Percentiles rank a stretch among this genome's conserved stretches.
Conservation (phyloP, 1,284 basidiomycete genomes). For the Blastosporella zonata region DNA sequence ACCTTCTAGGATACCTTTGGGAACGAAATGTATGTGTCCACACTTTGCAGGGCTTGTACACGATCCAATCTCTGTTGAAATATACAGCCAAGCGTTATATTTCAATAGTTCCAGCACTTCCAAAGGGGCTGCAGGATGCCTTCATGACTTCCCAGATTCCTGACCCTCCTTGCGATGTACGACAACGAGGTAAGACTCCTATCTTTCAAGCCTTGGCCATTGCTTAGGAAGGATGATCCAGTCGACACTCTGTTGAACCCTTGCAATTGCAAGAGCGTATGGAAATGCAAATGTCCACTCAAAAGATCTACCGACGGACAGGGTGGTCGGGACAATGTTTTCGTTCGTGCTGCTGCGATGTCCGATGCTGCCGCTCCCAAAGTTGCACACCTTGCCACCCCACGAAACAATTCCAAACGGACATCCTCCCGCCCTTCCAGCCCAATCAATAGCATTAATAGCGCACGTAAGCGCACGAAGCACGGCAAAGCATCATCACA, state of each 20-base stretch:
- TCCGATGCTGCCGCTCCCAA: conserved; percentile 17
- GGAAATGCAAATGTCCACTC: conserved; percentile 49
- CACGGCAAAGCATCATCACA: conserved; percentile 17
- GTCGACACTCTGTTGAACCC: conserved; percentile 61
- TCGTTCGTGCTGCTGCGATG: conserved; percentile 17
- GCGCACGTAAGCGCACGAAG: conserved; percentile 33
- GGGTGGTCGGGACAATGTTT: conserved; percentile 10
- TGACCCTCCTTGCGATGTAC: conserved; percentile 36
- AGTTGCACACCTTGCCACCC: conserved; percentile 14
- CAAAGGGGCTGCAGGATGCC: conserved; percentile 60
- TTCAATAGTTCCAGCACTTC: conserved; percentile 57
- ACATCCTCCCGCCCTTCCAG: conserved; percentile 24
- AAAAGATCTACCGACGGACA: not conserved
- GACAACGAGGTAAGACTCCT: conserved; percentile 46
- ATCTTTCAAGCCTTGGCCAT: not conserved
- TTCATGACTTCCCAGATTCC: conserved; percentile 28
- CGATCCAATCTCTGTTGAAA: not conserved
- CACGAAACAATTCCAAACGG: conserved; percentile 23
- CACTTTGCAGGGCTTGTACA: not conserved
- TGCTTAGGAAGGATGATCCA: conserved; percentile 24
- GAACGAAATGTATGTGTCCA: conserved; percentile 50
- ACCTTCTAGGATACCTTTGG: conserved; percentile 35
- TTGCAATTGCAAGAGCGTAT: conserved; percentile 56
- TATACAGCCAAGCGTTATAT: conserved; percentile 51
- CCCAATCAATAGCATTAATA: conserved; percentile 18